Evolutionary conservation across 352 stramenopile genomes (phyloP).

Genomic region (Globisporangium ultimum): DNA sequence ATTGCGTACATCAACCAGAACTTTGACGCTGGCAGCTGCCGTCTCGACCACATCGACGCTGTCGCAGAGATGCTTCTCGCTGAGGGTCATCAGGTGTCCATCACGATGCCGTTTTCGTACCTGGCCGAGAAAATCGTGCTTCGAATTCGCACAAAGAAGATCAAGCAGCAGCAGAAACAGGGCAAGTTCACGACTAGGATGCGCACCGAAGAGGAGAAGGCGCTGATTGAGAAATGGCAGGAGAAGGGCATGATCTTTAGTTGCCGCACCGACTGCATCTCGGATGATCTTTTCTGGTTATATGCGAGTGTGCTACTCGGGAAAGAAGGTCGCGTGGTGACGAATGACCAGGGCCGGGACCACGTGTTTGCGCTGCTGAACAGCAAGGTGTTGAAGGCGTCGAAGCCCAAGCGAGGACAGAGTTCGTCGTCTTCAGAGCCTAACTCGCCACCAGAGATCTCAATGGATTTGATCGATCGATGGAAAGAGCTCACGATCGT

Average conservation of each 20-base stretch:
- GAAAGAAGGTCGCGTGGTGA: constrained; percentile 80
- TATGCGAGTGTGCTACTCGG: constrained; percentile 88
- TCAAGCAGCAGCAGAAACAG: constrained; percentile 37
- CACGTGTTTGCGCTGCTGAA: constrained; percentile 82
- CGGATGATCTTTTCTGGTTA: constrained; percentile 98
- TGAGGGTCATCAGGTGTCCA: constrained; percentile 72
- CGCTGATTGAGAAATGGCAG: constrained; percentile 63
- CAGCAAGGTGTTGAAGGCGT: constrained; percentile 24
- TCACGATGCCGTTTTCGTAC: constrained; percentile 70
- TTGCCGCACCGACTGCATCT: constrained; percentile 77
- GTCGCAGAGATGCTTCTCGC: constrained; percentile 83
- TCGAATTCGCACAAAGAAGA: constrained; percentile 53
- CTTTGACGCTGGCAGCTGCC: constrained; percentile 89
- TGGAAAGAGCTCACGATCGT: constrained; percentile 71
- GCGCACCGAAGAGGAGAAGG: constrained; percentile 50
- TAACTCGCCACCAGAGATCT: constrained; percentile 25
- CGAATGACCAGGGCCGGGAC: constrained; percentile 98
- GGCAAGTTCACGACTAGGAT: constrained; percentile 50
- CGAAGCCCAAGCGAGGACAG: constrained; percentile 3
- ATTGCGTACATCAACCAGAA: constrained; percentile 98
- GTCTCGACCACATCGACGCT: constrained; percentile 94
- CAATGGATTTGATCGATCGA: constrained; percentile 66
- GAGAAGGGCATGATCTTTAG: constrained; percentile 87
- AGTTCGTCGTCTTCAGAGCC: not conserved
- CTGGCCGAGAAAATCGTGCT: constrained; percentile 61